Percentiles rank a stretch among this genome's conserved stretches.
Conservation (phyloP, 805 yeast species). For the Candida boleticola region DNA sequence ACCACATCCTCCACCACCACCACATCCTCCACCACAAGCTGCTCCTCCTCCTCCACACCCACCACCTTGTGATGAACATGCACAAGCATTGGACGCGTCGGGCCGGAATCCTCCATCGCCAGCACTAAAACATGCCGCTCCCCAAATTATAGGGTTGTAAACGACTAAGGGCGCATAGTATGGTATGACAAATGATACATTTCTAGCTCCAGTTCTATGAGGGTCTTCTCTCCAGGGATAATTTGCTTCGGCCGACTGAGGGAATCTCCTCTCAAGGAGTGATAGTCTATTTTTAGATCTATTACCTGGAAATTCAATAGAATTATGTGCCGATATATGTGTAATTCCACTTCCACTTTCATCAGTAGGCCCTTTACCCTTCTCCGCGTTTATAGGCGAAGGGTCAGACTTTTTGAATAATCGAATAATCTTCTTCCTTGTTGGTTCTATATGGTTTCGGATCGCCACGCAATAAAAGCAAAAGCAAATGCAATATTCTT, state of each 20-base stretch:
- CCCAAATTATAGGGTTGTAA: too few species aligned
- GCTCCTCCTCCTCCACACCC: background rate
- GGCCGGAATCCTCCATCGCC: background rate
- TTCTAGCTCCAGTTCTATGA: background rate
- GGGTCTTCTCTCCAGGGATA: background rate
- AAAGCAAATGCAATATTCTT: slow-evolving; percentile 19
- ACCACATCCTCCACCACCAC: background rate
- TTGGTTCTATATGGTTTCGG: background rate
- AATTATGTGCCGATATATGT: slow-evolving; percentile 1
- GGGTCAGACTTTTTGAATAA: background rate
- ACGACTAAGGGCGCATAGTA: background rate
- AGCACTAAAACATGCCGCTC: background rate
- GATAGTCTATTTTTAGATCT: too few species aligned
- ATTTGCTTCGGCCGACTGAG: background rate
- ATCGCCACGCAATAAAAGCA: slow-evolving; percentile 11
- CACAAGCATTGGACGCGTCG: background rate
- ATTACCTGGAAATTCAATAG: too few species aligned
- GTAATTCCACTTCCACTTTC: background rate
- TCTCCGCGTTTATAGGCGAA: background rate
- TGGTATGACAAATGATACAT: background rate
- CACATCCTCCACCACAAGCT: background rate
- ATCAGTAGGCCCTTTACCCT: background rate
- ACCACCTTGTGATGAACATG: background rate
- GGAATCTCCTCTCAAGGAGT: background rate
- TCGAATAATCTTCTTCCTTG: background rate